A percentile compares a stretch with the other conserved stretches of the same genome.
phyloP scores from a whole-genome alignment of 176 grass and related monocot species.

The Oryza rufipogon region DNA sequence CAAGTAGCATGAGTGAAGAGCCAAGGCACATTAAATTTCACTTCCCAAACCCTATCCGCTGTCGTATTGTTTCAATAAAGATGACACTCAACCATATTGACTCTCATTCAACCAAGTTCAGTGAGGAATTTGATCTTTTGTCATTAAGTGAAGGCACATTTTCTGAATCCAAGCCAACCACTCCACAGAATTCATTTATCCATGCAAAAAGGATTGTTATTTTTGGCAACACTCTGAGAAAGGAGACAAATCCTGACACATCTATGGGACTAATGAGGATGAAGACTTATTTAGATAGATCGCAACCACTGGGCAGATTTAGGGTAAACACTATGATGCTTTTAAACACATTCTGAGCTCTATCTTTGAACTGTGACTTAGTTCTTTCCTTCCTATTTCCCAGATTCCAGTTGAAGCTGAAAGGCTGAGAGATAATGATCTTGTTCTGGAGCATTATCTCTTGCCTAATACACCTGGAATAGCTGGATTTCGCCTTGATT shows the following conservation, averaged over 20 bases:
- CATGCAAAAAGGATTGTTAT: conserved; percentile 93
- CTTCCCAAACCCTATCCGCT: conserved; percentile 77
- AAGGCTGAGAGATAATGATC: conserved; percentile 80
- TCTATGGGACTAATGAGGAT: conserved; percentile 74
- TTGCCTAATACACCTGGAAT: conserved; percentile 79
- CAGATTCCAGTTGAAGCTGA: conserved; percentile 88
- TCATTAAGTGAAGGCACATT: conserved; percentile 67
- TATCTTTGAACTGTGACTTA: conserved; percentile 38
- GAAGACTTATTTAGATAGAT: conserved; percentile 75
- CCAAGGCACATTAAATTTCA: conserved; percentile 88
- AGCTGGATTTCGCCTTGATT: conserved; percentile 95
- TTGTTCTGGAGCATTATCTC: conserved; percentile 84
- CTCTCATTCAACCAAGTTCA: conserved; percentile 52
- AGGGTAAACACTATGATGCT: conserved; percentile 60
- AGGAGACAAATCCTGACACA: conserved; percentile 62
- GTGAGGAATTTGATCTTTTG: conserved; percentile 75
- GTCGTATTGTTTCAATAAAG: conserved; percentile 91
- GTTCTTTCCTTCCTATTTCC: conserved; percentile 34
- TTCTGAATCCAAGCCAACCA: conserved; percentile 46
- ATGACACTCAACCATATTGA: conserved; percentile 55
- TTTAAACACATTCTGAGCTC: conserved; percentile 28
- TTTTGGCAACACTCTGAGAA: conserved; percentile 72
- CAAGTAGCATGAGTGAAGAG: conserved; percentile 46
- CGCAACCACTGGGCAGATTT: conserved; percentile 76
- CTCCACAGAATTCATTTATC: conserved; percentile 56